Evolutionary conservation across 23 red algal genomes (phyloP).

Genomic region (Chondrus crispus): DNA sequence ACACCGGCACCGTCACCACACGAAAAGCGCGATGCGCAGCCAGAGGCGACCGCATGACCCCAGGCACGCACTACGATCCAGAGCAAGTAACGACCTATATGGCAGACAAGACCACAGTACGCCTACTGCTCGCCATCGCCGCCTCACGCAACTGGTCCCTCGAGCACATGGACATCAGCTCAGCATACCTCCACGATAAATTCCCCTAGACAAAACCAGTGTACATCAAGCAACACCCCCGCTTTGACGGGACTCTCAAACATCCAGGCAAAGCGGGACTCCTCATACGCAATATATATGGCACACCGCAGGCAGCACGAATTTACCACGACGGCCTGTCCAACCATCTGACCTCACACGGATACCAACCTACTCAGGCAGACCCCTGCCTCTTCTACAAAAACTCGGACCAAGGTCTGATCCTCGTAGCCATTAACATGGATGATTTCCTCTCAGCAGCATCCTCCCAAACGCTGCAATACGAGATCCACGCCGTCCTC

Average conservation of each 20-base stretch:
- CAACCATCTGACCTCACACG: too few species aligned
- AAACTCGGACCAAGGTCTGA: too few species aligned
- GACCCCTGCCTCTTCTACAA: too few species aligned
- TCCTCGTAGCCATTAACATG: too few species aligned
- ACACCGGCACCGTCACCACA: neutral
- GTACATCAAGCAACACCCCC: neutral
- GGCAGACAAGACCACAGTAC: neutral
- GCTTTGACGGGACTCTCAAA: neutral
- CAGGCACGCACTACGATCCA: neutral
- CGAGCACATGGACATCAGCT: slow-evolving; percentile 19
- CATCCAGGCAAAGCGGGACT: neutral
- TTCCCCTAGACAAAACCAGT: neutral
- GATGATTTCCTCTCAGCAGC: too few species aligned
- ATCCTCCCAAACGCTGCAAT: too few species aligned
- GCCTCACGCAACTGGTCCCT: neutral
- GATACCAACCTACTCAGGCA: too few species aligned
- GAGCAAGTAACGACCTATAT: neutral
- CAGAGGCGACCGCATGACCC: neutral
- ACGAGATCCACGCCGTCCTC: too few species aligned
- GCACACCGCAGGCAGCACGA: too few species aligned
- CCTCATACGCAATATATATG: neutral
- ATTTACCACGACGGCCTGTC: too few species aligned
- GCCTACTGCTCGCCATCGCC: neutral
- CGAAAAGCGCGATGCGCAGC: neutral
- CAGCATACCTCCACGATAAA: neutral